phyloP scores from a whole-genome alignment of 768 basidiomycete genomes.

The Lactifluus rugatus region DNA sequence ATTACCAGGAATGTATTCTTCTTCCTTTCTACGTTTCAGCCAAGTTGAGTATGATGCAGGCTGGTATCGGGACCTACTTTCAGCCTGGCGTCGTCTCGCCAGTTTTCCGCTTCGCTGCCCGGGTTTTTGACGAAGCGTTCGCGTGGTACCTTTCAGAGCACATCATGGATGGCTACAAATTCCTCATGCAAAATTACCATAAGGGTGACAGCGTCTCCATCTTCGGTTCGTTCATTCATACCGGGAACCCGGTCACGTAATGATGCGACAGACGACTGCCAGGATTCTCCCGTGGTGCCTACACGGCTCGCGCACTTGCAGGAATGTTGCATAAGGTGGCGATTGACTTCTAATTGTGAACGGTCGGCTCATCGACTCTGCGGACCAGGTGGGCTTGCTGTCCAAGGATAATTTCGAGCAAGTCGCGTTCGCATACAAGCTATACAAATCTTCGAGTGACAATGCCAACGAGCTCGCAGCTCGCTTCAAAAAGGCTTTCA shows the following conservation, averaged over 20 bases:
- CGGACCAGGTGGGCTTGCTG: conserved; percentile 57
- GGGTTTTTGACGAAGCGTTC: conserved; percentile 1
- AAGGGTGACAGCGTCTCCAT: conserved; percentile 64
- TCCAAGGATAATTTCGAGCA: conserved; percentile 59
- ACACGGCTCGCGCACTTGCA: conserved; percentile 62
- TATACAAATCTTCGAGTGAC: conserved; percentile 49
- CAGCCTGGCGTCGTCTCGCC: conserved; percentile 7
- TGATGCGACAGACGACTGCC: conserved; percentile 9
- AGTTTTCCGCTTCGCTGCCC: background rate
- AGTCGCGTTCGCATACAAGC: conserved; percentile 61
- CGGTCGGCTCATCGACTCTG: background rate
- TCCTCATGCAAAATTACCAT: conserved; percentile 68
- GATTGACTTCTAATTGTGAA: background rate
- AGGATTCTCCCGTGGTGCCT: conserved; percentile 72
- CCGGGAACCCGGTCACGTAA: background rate
- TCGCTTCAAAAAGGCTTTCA: conserved; percentile 68
- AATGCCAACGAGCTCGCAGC: conserved; percentile 38
- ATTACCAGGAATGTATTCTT: conserved; percentile 4
- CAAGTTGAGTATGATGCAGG: background rate
- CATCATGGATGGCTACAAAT: conserved; percentile 57
- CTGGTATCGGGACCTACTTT: conserved; percentile 9
- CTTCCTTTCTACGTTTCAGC: no score
- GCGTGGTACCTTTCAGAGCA: conserved; percentile 11
- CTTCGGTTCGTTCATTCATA: conserved; percentile 39
- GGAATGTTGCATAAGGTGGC: conserved; percentile 62